Base-by-base conservation (phyloP, 2,329 filamentous ascomycete genomes). In the Bertia moriformis region DNA sequence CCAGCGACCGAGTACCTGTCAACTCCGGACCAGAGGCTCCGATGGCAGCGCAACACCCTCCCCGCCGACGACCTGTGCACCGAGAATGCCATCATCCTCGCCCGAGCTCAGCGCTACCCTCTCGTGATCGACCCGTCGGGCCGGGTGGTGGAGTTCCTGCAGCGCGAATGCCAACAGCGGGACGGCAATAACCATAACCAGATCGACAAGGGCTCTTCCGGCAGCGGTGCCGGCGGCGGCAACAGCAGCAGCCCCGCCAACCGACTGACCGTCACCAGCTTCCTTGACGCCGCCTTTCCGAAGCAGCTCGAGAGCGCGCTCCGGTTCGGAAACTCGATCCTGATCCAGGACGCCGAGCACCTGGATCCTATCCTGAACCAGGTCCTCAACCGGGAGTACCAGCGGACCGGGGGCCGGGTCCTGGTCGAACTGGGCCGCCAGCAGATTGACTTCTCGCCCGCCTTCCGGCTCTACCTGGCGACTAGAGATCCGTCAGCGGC, bases 251-350 rank as follows among this genome's bases (percentile, higher is more conserved):
- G n/a, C n/a, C 22, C n/a, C 7, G 22, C 22, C 7, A 89, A 91
- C 55, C 85, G 88, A 39, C 74, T 98, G 43, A 98, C 89, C 0
- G 85, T 98, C 38, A 98, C 91, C 1, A 96, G 91, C 61, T 98
- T 98, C 73, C 61, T 98, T 54, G 91, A 98, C 52, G 89, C 94
- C 55, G 91, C 86, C 0, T 98, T 98, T 57, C 91, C 91, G 44
- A 98, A 98, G 61, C 91, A 98, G 56, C 69, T 98, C n/a, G 91
- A 98, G 63, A 96, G 88, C 53, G 91, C 91, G n/a, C 69, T 98
- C 44, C 85, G 91, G 54, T 98, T 98, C 60, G 91, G 91, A 53
- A 98, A 96, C 54, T 89, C 91, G 1, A 98, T 98, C 48, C 74
- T 98, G 44, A 98, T 98, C 43, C 91, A 98, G 59, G 91, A 98